A percentile compares a stretch with the other conserved stretches of the same genome.
These are phyloP conservation scores for Phyllosticta ampelicida DNA, from an alignment of 2,329 filamentous ascomycete species.

Conservation along the genomic window DNA sequence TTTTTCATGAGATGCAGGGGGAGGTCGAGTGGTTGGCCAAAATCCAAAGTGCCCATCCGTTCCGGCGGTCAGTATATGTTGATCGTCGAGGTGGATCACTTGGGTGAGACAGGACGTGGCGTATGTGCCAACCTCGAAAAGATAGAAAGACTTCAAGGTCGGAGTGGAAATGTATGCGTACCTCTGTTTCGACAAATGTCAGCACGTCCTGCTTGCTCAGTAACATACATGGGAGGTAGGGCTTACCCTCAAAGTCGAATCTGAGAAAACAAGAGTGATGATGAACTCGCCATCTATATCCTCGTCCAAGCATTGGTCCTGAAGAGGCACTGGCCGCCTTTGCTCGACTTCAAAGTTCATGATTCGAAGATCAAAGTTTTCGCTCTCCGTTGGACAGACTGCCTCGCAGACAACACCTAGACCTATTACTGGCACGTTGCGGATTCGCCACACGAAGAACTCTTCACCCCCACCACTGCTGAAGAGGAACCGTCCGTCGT, in stretches of 20 bases:
- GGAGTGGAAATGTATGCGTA: conserved; percentile 29
- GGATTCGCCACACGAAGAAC: conserved; percentile 72
- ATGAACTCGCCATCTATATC: conserved; percentile 32
- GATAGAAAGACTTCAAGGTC: conserved; percentile 22
- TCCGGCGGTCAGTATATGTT: conserved; percentile 53
- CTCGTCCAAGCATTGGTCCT: conserved; percentile 12
- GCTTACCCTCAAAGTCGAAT: conserved; percentile 59
- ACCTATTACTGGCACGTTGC: conserved; percentile 41
- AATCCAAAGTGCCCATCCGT: conserved; percentile 70
- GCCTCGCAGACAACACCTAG: conserved; percentile 44
- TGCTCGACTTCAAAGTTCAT: conserved; percentile 58
- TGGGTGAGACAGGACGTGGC: conserved; percentile 60
- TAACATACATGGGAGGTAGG: background rate
- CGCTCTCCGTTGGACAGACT: conserved; percentile 38
- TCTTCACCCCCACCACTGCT: conserved; percentile 84
- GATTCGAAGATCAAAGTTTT: conserved; percentile 61
- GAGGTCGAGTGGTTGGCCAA: conserved; percentile 36
- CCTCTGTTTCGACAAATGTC: conserved; percentile 25
- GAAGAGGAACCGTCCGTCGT: conserved; percentile 58
- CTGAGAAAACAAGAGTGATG: conserved; percentile 68
- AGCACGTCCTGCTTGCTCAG: background rate
- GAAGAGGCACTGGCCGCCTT: background rate
- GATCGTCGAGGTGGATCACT: conserved; percentile 29
- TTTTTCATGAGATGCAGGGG: background rate
- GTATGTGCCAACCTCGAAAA: conserved; percentile 32